Evolutionary conservation across 2,329 filamentous ascomycete species (phyloP).

Genomic region (Hypocrella siamensis): DNA sequence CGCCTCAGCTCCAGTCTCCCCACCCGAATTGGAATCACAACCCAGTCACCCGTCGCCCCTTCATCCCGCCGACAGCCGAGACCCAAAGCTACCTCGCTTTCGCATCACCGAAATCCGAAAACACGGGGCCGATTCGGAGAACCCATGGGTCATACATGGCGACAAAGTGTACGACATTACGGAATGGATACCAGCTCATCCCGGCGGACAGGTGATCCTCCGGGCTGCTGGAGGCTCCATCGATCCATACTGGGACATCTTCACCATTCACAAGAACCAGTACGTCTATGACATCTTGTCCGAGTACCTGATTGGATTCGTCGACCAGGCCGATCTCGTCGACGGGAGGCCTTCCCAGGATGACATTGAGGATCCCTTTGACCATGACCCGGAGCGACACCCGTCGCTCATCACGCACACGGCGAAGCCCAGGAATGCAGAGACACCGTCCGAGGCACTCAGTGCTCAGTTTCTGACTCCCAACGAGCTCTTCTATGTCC

Average conservation of each 20-base stretch:
- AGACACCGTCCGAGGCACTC: constrained; percentile 36
- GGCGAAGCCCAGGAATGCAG: constrained; percentile 43
- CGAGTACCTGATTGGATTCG: constrained; percentile 47
- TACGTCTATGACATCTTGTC: constrained; percentile 50
- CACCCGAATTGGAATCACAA: background rate
- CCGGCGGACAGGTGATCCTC: constrained; percentile 52
- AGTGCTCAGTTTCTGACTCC: constrained; percentile 35
- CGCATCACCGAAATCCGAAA: constrained; percentile 34
- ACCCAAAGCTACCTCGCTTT: constrained; percentile 29
- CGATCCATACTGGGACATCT: constrained; percentile 56
- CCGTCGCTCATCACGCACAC: constrained; percentile 33
- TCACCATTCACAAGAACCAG: constrained; percentile 49
- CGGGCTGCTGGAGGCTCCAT: constrained; percentile 48
- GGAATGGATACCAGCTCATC: constrained; percentile 49
- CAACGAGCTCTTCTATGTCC: constrained; percentile 40
- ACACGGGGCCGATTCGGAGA: constrained; percentile 33
- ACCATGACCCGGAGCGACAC: constrained; percentile 36
- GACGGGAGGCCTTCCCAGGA: constrained; percentile 37
- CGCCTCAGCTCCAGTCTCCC: background rate
- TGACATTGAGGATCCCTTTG: constrained; percentile 44
- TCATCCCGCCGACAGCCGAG: constrained; percentile 12
- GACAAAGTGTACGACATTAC: constrained; percentile 57
- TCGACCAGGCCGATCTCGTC: constrained; percentile 43
- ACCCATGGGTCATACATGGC: constrained; percentile 48
- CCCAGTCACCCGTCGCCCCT: constrained; percentile 1